phyloP scores from a whole-genome alignment of 2,329 filamentous ascomycete species.

The Exophiala sp. region DNA sequence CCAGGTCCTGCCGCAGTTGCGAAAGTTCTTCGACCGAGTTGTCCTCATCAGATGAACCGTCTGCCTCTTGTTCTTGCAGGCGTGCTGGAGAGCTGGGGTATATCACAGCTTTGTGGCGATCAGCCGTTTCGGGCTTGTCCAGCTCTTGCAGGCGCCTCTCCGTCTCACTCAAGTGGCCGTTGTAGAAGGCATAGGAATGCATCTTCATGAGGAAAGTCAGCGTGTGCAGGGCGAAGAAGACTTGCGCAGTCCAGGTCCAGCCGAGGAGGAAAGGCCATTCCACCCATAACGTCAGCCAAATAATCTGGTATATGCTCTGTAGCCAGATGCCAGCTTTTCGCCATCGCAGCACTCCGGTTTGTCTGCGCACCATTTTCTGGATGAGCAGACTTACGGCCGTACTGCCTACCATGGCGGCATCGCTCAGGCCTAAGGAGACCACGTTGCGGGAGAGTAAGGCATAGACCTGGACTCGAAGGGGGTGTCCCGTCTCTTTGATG shows the following conservation, averaged over 20 bases:
- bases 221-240: conserved; percentile 88
- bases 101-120: conserved; percentile 65
- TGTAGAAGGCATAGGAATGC: conserved; percentile 98
- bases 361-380: conserved; percentile 63
- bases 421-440: conserved; percentile 78
- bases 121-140: conserved; percentile 59
- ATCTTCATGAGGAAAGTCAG: conserved; percentile 97
- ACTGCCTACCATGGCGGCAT: conserved; percentile 77
- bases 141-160: conserved; percentile 75
- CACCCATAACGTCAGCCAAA: conserved; percentile 82
- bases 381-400: conserved; percentile 70
- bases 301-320: conserved; percentile 75
- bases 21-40: conserved; percentile 53
- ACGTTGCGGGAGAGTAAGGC: conserved; percentile 81
- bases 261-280: conserved; percentile 76
- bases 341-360: conserved; percentile 64
- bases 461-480: conserved; percentile 84
- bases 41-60: conserved; percentile 32
- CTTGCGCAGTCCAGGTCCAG: conserved; percentile 97
- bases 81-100: conserved; percentile 60
- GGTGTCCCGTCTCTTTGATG: conserved; percentile 87
- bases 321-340: conserved; percentile 70
- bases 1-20: conserved; percentile 78
- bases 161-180: conserved; percentile 87
- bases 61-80: conserved; percentile 26